phyloP scores from a whole-genome alignment of 1,139 yeast species.

The Diutina pseudorugosa region DNA sequence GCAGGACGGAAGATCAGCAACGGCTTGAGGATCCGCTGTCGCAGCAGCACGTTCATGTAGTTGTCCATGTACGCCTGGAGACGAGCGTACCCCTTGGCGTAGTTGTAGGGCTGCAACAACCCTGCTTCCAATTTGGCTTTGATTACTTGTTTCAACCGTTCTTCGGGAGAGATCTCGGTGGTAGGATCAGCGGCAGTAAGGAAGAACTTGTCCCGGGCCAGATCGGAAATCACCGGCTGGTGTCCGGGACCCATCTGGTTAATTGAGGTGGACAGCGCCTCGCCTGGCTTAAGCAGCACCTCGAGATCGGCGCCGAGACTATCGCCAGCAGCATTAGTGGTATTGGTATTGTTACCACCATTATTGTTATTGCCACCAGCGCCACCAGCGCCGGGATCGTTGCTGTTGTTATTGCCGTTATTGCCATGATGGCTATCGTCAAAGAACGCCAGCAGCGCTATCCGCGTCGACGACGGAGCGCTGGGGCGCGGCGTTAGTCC shows the following conservation, averaged over 20 bases:
- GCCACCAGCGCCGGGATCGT: too few relatives aligned
- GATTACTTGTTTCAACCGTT: slow-evolving; percentile 86
- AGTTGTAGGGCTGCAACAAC: slow-evolving; percentile 80
- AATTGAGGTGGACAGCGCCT: not conserved
- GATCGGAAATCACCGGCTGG: slow-evolving; percentile 49
- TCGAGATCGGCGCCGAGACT: not conserved
- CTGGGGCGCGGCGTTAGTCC: not conserved
- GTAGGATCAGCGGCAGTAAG: slow-evolving; percentile 97
- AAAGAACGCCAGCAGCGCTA: not conserved
- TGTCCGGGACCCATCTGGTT: not conserved
- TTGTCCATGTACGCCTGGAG: slow-evolving; percentile 87
- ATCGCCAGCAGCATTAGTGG: not conserved
- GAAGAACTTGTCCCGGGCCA: slow-evolving; percentile 88
- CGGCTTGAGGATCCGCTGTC: slow-evolving; percentile 84
- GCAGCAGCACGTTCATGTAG: slow-evolving; percentile 75
- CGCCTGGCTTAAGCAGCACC: not conserved
- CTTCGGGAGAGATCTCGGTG: slow-evolving; percentile 89
- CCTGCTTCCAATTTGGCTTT: slow-evolving; percentile 95
- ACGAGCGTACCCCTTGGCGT: slow-evolving; percentile 88
- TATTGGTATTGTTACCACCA: not conserved
- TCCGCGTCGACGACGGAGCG: not conserved
- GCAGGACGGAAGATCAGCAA: slow-evolving; percentile 84
- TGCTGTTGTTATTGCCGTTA: not conserved
- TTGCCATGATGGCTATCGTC: not conserved
- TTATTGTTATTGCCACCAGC: not conserved